Evolutionary conservation across 2,329 filamentous ascomycete genomes (phyloP).

Genomic region (Claviceps cyperi): DNA sequence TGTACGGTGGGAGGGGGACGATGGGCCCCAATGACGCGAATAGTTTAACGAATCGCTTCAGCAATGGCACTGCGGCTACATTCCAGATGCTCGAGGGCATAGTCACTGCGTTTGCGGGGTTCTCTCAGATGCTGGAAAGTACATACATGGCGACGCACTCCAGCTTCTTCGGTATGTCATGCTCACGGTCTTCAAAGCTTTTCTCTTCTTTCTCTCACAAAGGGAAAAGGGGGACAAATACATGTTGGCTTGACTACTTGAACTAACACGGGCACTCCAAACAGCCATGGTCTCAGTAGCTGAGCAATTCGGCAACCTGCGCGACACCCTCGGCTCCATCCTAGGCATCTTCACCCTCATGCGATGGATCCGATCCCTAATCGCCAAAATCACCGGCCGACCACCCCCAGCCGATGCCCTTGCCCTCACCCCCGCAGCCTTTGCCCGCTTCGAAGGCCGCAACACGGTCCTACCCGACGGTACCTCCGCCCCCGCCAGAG

Average conservation of each 20-base stretch:
- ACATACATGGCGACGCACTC: constrained; percentile 99
- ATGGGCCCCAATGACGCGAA: constrained; percentile 65
- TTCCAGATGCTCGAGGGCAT: constrained; percentile 98
- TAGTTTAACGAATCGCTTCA: constrained; percentile 89
- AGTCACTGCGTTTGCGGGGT: constrained; percentile 90
- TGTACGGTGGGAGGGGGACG: constrained; percentile 26
- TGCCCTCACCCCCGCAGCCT: constrained; percentile 77
- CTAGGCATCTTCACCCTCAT: constrained; percentile 92
- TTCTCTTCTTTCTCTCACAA: not conserved
- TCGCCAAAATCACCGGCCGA: constrained; percentile 85
- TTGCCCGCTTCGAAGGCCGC: constrained; percentile 75
- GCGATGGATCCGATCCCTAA: constrained; percentile 81
- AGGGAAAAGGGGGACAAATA: not conserved
- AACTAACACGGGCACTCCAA: not conserved
- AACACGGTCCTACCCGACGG: constrained; percentile 42
- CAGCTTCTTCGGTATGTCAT: constrained; percentile 79
- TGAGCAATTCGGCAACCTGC: constrained; percentile 87
- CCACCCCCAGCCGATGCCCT: constrained; percentile 78
- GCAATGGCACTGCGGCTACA: constrained; percentile 85
- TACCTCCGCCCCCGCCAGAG: constrained; percentile 49
- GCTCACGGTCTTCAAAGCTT: constrained; percentile 14
- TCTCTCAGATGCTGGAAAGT: constrained; percentile 98
- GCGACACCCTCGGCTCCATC: constrained; percentile 84
- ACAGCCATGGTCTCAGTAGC: constrained; percentile 94
- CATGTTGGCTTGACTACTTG: too few relatives aligned